phyloP scores from a whole-genome alignment of 495 filamentous ascomycete genomes.

The Arthonia radiata region DNA sequence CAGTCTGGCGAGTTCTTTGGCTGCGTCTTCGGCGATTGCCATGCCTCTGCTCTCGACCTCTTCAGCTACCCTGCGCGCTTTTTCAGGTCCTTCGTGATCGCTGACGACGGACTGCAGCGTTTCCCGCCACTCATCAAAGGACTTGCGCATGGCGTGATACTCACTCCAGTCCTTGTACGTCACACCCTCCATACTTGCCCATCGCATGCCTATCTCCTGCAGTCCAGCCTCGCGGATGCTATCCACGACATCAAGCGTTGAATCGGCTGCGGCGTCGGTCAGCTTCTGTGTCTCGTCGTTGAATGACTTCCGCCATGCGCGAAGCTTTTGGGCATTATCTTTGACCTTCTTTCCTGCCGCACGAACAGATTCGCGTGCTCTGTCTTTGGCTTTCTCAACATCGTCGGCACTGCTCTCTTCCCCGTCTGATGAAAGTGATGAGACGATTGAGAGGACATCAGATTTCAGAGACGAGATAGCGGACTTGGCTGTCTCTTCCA shows the following conservation, averaged over 20 bases:
- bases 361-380: constrained; percentile 41
- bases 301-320: constrained; percentile 53
- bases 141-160: constrained; percentile 63
- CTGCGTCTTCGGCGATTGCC: constrained; percentile 51
- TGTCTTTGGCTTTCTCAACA: constrained; percentile 24
- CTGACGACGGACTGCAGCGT: constrained; percentile 49
- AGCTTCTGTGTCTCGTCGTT: constrained; percentile 41
- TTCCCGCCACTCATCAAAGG: constrained; percentile 65
- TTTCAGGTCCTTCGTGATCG: constrained; percentile 42
- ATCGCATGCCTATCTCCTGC: constrained; percentile 90
- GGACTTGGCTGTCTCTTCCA: constrained; percentile 36
- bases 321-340: constrained; percentile 55
- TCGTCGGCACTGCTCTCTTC: constrained; percentile 11
- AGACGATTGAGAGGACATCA: constrained; percentile 36
- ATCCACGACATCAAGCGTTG: constrained; percentile 62
- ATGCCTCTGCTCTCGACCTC: constrained; percentile 55
- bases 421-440: constrained; percentile 17
- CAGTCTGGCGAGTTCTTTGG: constrained; percentile 56
- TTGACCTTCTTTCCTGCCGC: constrained; percentile 53
- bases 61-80: constrained; percentile 41
- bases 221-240: constrained; percentile 68
- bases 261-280: constrained; percentile 49
- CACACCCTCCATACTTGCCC: constrained; percentile 88
- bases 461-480: constrained; percentile 42
- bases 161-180: constrained; percentile 91